A percentile compares a stretch with the other conserved stretches of the same genome.
phyloP scores from a whole-genome alignment of 495 filamentous ascomycete genomes.

The Aspergillus panamensis region DNA sequence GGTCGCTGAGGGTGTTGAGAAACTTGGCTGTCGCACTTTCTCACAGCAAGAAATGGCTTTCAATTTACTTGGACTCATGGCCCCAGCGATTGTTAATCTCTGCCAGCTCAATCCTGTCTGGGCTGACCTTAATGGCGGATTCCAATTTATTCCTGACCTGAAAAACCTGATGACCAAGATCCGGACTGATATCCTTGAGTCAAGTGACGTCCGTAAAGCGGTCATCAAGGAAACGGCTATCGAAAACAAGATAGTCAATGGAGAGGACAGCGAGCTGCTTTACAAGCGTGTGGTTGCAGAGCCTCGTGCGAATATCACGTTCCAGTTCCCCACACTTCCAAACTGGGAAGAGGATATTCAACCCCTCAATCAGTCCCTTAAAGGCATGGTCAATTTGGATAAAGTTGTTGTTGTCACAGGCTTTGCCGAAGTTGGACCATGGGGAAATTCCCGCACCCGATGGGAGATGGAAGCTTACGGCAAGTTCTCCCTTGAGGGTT shows the following conservation, averaged over 20 bases:
- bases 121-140: slow-evolving; percentile 93
- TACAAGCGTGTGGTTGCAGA: slow-evolving; percentile 91
- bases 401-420: slow-evolving; percentile 97
- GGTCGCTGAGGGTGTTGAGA: slow-evolving; percentile 94
- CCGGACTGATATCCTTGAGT: slow-evolving; percentile 88
- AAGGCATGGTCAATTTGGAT: slow-evolving; percentile 97
- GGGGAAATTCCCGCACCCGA: slow-evolving; percentile 95
- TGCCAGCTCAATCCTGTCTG: slow-evolving; percentile 95
- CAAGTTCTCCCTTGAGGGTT: slow-evolving; percentile 95
- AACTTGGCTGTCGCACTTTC: slow-evolving; percentile 94
- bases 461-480: slow-evolving; percentile 99
- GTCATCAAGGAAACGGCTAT: slow-evolving; percentile 94
- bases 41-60: slow-evolving; percentile 99
- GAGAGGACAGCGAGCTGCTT: slow-evolving; percentile 84
- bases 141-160: slow-evolving; percentile 97
- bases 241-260: slow-evolving; percentile 97
- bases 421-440: slow-evolving; percentile 93
- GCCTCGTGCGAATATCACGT: slow-evolving; percentile 96
- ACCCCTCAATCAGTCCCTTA: slow-evolving; percentile 79
- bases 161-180: slow-evolving; percentile 89
- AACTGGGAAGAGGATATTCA: slow-evolving; percentile 89
- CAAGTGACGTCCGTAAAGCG: slow-evolving; percentile 86
- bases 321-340: slow-evolving; percentile 83
- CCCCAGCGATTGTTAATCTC: slow-evolving; percentile 87
- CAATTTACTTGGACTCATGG: slow-evolving; percentile 96